phyloP scores from a whole-genome alignment of 1,284 basidiomycete genomes.

The Austropuccinia psidii region DNA sequence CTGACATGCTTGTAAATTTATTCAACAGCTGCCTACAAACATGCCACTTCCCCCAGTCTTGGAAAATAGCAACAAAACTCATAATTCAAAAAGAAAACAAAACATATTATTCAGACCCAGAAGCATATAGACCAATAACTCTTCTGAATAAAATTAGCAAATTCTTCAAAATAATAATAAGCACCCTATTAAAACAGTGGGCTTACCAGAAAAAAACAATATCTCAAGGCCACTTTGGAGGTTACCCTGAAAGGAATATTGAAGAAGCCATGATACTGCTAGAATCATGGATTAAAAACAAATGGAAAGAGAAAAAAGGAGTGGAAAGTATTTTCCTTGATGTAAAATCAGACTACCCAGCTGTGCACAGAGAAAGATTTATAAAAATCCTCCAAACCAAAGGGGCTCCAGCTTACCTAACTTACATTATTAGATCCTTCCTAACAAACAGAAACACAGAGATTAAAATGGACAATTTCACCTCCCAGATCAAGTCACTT shows the following conservation, averaged over 20 bases:
- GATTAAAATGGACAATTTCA: neutral
- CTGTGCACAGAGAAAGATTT: neutral
- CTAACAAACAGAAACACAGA: neutral
- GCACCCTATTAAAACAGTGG: neutral
- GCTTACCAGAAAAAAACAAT: too few species aligned
- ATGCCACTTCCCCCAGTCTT: neutral
- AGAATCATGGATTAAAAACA: neutral
- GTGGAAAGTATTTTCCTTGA: neutral
- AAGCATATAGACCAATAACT: slow-evolving; percentile 7
- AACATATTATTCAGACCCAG: neutral
- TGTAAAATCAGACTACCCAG: slow-evolving; percentile 10
- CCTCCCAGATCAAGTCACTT: neutral
- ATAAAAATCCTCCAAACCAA: neutral
- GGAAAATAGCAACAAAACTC: neutral
- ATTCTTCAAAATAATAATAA: neutral
- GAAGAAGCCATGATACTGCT: neutral
- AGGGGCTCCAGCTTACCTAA: neutral
- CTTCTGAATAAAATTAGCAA: neutral
- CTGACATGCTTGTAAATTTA: neutral
- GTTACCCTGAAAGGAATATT: neutral
- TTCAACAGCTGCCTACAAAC: neutral
- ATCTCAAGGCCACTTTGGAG: neutral
- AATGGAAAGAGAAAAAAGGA: slow-evolving; percentile 3
- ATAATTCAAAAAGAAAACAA: slow-evolving; percentile 5
- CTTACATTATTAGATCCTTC: neutral